phyloP scores from a whole-genome alignment of 2,329 filamentous ascomycete species.

The Phyllosticta citrichinensis region DNA sequence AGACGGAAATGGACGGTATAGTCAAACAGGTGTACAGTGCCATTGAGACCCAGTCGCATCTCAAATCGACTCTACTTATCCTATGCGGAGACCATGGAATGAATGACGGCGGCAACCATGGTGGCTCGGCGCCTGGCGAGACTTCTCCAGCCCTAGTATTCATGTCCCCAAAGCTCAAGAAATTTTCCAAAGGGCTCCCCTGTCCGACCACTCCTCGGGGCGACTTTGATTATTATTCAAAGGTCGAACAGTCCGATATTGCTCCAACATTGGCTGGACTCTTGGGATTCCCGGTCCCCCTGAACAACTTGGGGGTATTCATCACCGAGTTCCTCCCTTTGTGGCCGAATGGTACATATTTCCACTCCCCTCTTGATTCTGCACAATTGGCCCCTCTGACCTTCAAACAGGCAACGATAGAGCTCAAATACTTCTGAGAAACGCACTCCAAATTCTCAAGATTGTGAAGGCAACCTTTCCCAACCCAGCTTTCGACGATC shows the following conservation, averaged over 20 bases:
- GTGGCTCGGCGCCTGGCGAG: slow-evolving; percentile 85
- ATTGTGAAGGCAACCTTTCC: slow-evolving; percentile 68
- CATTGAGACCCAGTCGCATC: slow-evolving; percentile 59
- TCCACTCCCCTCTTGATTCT: background rate
- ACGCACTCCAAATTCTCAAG: slow-evolving; percentile 68
- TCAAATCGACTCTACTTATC: slow-evolving; percentile 70
- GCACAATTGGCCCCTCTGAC: background rate
- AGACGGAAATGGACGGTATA: slow-evolving; percentile 84
- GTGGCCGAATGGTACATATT: slow-evolving; percentile 52
- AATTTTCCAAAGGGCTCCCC: slow-evolving; percentile 34
- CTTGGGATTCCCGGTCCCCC: slow-evolving; percentile 76
- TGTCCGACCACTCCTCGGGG: slow-evolving; percentile 51
- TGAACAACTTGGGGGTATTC: slow-evolving; percentile 82
- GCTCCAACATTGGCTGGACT: slow-evolving; percentile 80
- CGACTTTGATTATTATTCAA: slow-evolving; percentile 75
- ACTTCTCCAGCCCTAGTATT: slow-evolving; percentile 90
- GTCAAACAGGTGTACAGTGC: slow-evolving; percentile 66
- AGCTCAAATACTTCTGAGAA: slow-evolving; percentile 61
- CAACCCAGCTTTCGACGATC: slow-evolving; percentile 38
- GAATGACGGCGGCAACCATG: slow-evolving; percentile 97
- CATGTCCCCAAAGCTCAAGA: slow-evolving; percentile 69
- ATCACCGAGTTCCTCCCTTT: slow-evolving; percentile 69
- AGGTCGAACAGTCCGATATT: slow-evolving; percentile 88
- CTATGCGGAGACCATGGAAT: slow-evolving; percentile 96
- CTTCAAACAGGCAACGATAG: slow-evolving; percentile 40